phyloP scores from a whole-genome alignment of 2,329 filamentous ascomycete genomes.

The Cladorrhinum sp. region DNA sequence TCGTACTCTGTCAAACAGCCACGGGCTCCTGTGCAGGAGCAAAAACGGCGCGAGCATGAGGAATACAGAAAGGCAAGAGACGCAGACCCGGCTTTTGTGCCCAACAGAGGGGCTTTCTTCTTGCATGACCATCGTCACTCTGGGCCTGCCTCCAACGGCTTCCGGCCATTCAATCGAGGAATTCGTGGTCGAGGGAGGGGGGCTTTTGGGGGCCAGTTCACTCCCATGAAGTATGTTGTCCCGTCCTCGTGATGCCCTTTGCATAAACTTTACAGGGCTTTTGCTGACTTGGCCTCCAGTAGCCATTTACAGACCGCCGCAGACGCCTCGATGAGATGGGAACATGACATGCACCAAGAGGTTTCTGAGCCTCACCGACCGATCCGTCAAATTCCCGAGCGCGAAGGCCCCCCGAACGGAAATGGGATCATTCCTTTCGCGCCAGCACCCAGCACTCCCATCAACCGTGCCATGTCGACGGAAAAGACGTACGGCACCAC shows the following conservation, averaged over 20 bases:
- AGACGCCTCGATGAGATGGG: slow-evolving; percentile 74
- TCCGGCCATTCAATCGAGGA: slow-evolving; percentile 67
- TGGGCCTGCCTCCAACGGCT: slow-evolving; percentile 73
- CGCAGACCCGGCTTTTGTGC: slow-evolving; percentile 88
- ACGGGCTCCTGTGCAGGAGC: slow-evolving; percentile 61
- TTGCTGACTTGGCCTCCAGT: slow-evolving; percentile 28
- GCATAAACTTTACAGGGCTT: neutral
- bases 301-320: slow-evolving; percentile 44
- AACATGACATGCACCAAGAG: slow-evolving; percentile 88
- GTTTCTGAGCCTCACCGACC: slow-evolving; percentile 49
- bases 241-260: slow-evolving; percentile 9
- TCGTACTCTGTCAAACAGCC: slow-evolving; percentile 40
- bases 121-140: slow-evolving; percentile 90
- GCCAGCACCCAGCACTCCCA: slow-evolving; percentile 59
- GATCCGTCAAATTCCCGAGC: slow-evolving; percentile 40
- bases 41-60: slow-evolving; percentile 80
- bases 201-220: slow-evolving; percentile 55
- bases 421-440: slow-evolving; percentile 55
- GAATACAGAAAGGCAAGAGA: slow-evolving; percentile 86
- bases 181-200: slow-evolving; percentile 58
- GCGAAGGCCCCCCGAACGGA: slow-evolving; percentile 53
- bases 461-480: slow-evolving; percentile 76
- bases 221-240: slow-evolving; percentile 61
- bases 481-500: slow-evolving; percentile 82
- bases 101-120: slow-evolving; percentile 92